phyloP scores from a whole-genome alignment of 1,284 basidiomycete species.

The Apiotrichum gamsii region DNA sequence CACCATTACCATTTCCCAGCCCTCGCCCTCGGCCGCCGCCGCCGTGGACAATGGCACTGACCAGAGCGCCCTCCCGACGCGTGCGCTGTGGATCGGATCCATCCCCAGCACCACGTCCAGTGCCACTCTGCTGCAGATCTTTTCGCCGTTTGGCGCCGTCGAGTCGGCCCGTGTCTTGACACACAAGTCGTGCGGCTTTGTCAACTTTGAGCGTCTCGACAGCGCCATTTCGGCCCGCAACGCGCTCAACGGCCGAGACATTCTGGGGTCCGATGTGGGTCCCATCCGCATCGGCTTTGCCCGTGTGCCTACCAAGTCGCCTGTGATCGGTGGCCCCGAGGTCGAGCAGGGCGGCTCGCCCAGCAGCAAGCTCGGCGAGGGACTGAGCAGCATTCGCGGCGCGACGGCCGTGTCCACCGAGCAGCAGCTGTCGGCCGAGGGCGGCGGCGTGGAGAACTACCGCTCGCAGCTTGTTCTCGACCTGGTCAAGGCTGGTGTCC shows the following conservation, averaged over 20 bases:
- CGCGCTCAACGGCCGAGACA: slow-evolving; percentile 88
- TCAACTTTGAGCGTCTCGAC: slow-evolving; percentile 96
- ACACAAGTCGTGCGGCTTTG: slow-evolving; percentile 64
- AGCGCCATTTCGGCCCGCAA: slow-evolving; percentile 92
- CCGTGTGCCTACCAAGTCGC: slow-evolving; percentile 77
- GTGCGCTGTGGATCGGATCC: slow-evolving; percentile 92
- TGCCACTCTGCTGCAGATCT: slow-evolving; percentile 72
- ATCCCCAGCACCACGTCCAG: slow-evolving; percentile 90
- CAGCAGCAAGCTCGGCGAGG: slow-evolving; percentile 61
- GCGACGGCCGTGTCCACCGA: slow-evolving; percentile 80
- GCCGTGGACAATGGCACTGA: slow-evolving; percentile 26
- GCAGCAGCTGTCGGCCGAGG: slow-evolving; percentile 68
- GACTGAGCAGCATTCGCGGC: slow-evolving; percentile 62
- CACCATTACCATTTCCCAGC: slow-evolving; percentile 33
- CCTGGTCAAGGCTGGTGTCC: slow-evolving; percentile 78
- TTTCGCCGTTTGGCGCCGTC: slow-evolving; percentile 93
- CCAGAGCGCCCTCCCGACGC: slow-evolving; percentile 65
- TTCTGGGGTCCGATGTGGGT: slow-evolving; percentile 89
- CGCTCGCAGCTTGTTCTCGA: slow-evolving; percentile 82
- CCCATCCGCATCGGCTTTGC: slow-evolving; percentile 95
- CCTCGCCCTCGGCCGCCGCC: slow-evolving; percentile 9
- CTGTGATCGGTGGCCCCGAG: slow-evolving; percentile 31
- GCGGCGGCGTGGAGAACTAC: slow-evolving; percentile 87
- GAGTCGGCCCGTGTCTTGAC: slow-evolving; percentile 92
- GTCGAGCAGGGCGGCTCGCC: slow-evolving; percentile 19